Percentiles rank a stretch among this genome's conserved stretches.
phyloP scores from a whole-genome alignment of 2,329 filamentous ascomycete genomes.

The Alternaria atra region DNA sequence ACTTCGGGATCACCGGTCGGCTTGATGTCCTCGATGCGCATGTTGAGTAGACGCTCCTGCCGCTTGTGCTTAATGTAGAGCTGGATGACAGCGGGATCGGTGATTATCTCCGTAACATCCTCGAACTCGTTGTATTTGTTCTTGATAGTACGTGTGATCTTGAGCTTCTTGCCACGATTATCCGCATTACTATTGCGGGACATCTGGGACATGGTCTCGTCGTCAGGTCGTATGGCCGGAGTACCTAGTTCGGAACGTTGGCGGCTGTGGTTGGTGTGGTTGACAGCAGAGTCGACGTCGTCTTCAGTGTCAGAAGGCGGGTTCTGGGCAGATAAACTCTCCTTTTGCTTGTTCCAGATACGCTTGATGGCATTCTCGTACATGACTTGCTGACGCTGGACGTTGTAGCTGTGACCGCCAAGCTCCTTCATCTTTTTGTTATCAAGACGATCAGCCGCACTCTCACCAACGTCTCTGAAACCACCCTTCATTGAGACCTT shows the following conservation, averaged over 20 bases:
- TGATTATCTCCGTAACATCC: constrained; percentile 48
- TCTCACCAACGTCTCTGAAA: constrained; percentile 89
- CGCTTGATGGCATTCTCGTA: constrained; percentile 91
- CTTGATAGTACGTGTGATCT: constrained; percentile 74
- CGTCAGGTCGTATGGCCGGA: constrained; percentile 66
- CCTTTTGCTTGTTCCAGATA: constrained; percentile 90
- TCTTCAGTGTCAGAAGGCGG: constrained; percentile 79
- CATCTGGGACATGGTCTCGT: constrained; percentile 70
- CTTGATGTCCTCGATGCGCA: constrained; percentile 72
- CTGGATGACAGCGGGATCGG: constrained; percentile 85
- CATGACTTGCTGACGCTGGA: constrained; percentile 89
- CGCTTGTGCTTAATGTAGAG: constrained; percentile 85
- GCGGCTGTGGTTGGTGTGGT: constrained; percentile 49
- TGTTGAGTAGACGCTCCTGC: constrained; percentile 73
- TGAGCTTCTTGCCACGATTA: constrained; percentile 69
- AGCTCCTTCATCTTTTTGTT: constrained; percentile 73
- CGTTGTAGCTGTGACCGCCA: constrained; percentile 96
- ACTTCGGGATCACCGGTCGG: constrained; percentile 73
- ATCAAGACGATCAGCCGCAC: constrained; percentile 85
- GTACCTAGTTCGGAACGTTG: constrained; percentile 71
- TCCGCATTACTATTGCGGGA: constrained; percentile 66
- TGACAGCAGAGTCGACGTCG: constrained; percentile 65
- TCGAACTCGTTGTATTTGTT: constrained; percentile 72
- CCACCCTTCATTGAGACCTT: constrained; percentile 99
- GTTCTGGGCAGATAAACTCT: constrained; percentile 75